Evolutionary conservation across 1,139 yeast species (phyloP).

Genomic region (Taphrina wiesneri): DNA sequence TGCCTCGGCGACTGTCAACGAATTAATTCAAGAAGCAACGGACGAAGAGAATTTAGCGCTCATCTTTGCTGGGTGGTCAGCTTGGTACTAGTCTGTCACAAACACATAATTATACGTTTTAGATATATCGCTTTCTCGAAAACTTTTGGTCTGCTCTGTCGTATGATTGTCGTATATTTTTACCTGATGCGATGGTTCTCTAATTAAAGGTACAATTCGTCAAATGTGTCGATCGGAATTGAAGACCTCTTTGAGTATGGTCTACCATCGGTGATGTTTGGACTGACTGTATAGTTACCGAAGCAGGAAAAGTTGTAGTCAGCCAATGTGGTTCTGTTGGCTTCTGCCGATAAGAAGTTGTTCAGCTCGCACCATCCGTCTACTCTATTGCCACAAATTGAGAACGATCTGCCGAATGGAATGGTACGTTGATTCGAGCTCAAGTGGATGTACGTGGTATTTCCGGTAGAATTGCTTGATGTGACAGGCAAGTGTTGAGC

Average conservation of each 20-base stretch:
- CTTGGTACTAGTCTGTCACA: conserved; percentile 30
- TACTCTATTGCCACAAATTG: conserved; percentile 7
- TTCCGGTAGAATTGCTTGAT: neutral
- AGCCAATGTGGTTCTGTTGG: conserved; percentile 3
- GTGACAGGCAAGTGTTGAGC: conserved; percentile 8
- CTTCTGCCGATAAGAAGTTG: conserved; percentile 10
- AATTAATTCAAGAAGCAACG: conserved; percentile 74
- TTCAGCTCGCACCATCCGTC: conserved; percentile 23
- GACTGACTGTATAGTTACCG: conserved; percentile 12
- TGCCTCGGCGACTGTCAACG: conserved; percentile 80
- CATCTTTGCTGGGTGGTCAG: conserved; percentile 80
- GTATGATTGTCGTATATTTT: neutral
- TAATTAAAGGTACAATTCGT: neutral
- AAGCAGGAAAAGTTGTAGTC: conserved; percentile 1
- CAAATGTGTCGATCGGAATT: neutral
- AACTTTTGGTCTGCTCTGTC: neutral
- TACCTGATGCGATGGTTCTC: too few relatives aligned
- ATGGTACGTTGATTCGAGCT: conserved; percentile 4
- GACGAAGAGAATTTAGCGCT: conserved; percentile 67
- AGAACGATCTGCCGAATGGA: conserved; percentile 6
- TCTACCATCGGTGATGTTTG: conserved; percentile 6
- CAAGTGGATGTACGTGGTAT: conserved; percentile 10
- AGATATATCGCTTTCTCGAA: neutral
- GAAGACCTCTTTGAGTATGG: neutral
- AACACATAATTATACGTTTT: too few relatives aligned